Base-by-base conservation (phyloP, 306 rosid genomes). In the Arachis stenosperma region DNA sequence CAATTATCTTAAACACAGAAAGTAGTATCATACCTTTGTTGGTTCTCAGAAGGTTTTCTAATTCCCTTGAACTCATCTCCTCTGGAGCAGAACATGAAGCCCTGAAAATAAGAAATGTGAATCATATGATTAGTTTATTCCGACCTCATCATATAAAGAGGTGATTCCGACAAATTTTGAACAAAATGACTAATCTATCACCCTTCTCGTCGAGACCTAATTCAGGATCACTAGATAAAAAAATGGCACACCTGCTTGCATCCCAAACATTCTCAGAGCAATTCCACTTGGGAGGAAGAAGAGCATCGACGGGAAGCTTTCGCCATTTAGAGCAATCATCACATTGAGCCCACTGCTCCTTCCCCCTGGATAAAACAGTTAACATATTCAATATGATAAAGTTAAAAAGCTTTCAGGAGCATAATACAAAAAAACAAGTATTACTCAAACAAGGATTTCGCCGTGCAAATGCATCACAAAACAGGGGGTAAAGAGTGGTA, bases 291-390 rank as follows among this genome's bases (percentile, higher is more conserved):
- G 97, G 89, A 83, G 99, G 99, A 56, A 94, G 96, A 85, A 94
- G 95, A 75, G 78, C 87, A 56, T 91, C 90, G 0, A 87, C 77
- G 0, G 99, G 99, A 55, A 94, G 84, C 75, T 79, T 91, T 79
- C 99, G 83, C 99, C 99, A 94, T 84, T 94, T 94, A 46, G 87
- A 89, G 85, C 99, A 94, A 66, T 90, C 90, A 71, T 94, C 97
- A 69, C 97, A 91, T 80, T 88, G 96, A 74, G 90, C 96, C 99
- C 98, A 95, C 59, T 91, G 99, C 64, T 87, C 90, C 75, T 83
- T 89, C 69, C 79, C 89, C 89, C 99, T 91, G 83, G 69, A 85
- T 71, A 52, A 69, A 65, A 61, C 48, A 59, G 51, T 40, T 14
- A 30, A 56, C 71, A 47, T 42, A 76, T 69, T 85, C 70, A 53